Base-by-base conservation (phyloP, 2,329 filamentous ascomycete species). In the Penicillium hesseltinei region DNA sequence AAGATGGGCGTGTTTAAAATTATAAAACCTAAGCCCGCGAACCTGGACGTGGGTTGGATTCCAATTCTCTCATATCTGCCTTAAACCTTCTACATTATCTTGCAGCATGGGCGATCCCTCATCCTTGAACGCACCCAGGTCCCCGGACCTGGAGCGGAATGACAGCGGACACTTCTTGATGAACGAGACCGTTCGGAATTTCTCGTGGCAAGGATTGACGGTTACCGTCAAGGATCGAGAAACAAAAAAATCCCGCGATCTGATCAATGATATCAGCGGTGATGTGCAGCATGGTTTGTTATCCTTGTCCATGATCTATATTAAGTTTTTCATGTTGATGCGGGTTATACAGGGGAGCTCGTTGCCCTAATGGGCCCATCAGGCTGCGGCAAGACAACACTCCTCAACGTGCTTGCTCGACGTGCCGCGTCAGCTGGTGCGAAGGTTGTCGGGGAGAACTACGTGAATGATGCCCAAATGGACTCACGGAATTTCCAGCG, bases 331-430 rank as follows among this genome's bases (percentile, higher is more conserved):
- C 9, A n/a, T 42, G 27, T 43, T 50, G 9, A 61, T 27, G 15
- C 10, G 25, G 11, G 17, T n/a, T 52, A 9, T 39, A 31, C 67
- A 80, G 90, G 89, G 31, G 87, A 92, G 67, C 78, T 92, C 42
- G 82, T 91, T 59, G 91, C 91, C 39, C 75, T 95, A 45, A 93
- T 95, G 89, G 91, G 91, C 25, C 90, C 90, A 9, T 84, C 78
- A n/a, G 78, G 79, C 27, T 77, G 84, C 56, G 91, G 91, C 50
- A 96, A 96, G 73, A 94, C 91, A 0, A 95, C 91, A 0, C 81
- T 96, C 0, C 81, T 96, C 36, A 92, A 95, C 70, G 84, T 89
- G 5, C 84, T 95, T 15, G 90, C 91, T 7, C 83, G 85, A 56
- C 80, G 87, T 59, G 77, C 77, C 60, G 77, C 78, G 13, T 78